Percentiles rank a stretch among this genome's conserved stretches.
Conservation (phyloP, 2,329 filamentous ascomycete species). For the Phaeosphaeria sp. region DNA sequence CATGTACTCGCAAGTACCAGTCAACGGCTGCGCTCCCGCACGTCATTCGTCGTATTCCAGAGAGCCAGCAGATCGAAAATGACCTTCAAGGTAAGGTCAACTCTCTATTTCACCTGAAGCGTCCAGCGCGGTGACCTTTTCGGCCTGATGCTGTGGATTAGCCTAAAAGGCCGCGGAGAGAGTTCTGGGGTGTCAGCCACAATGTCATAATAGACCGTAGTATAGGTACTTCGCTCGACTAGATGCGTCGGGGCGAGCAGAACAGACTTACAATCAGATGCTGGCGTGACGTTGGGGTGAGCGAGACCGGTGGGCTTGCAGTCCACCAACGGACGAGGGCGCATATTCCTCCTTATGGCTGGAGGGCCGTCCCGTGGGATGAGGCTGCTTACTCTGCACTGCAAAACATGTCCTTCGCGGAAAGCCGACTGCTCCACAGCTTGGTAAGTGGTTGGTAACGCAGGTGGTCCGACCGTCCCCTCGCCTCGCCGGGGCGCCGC, state of each 20-base stretch:
- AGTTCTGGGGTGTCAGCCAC: constrained; percentile 31
- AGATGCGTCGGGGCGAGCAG: constrained; percentile 14
- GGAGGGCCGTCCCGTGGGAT: constrained; percentile 35
- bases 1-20: constrained; percentile 39
- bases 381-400: constrained; percentile 32
- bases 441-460: neutral
- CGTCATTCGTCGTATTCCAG: constrained; percentile 28
- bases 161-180: constrained; percentile 31
- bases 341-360: constrained; percentile 18
- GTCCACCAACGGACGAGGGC: constrained; percentile 9
- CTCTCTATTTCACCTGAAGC: constrained; percentile 17
- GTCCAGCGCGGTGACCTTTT: constrained; percentile 27
- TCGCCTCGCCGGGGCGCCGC: neutral
- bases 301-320: constrained; percentile 16
- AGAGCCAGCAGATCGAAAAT: constrained; percentile 20
- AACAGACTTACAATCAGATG: constrained; percentile 21
- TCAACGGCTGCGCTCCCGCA: constrained; percentile 15
- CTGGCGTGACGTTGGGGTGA: constrained; percentile 17
- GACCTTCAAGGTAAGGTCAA: constrained; percentile 20
- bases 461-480: too few species aligned
- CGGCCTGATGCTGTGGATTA: constrained; percentile 27
- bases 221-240: constrained; percentile 23
- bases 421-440: neutral
- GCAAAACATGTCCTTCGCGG: constrained; percentile 15
- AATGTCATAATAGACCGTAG: constrained; percentile 25